Conservation (phyloP, 495 filamentous ascomycete species). For the Penicillium arizonense region DNA sequence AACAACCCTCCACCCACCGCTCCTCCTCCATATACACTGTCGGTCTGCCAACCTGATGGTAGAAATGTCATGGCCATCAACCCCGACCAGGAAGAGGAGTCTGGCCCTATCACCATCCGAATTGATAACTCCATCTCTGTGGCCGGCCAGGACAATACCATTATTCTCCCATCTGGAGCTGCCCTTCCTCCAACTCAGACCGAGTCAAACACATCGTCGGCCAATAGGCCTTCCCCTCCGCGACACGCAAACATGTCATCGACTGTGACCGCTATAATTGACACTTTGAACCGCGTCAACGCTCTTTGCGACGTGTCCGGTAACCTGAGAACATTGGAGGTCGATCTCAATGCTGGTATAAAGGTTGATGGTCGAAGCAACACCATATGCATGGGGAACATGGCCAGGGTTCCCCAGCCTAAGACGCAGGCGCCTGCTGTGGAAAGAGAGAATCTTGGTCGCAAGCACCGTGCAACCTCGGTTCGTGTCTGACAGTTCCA, state of each 20-base stretch:
- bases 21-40: slow-evolving; percentile 1
- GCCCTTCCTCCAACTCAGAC: not conserved
- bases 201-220: not conserved
- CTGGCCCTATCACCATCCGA: slow-evolving; percentile 24
- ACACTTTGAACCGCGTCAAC: slow-evolving; percentile 6
- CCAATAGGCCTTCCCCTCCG: not conserved
- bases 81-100: slow-evolving; percentile 9
- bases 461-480: slow-evolving; percentile 5
- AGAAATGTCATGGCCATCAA: slow-evolving; percentile 4
- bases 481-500: not conserved
- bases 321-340: not conserved
- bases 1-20: slow-evolving; percentile 16
- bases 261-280: slow-evolving; percentile 6
- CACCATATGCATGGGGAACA: not conserved
- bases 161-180: slow-evolving; percentile 25
- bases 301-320: slow-evolving; percentile 8
- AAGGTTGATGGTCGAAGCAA: not conserved
- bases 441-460: not conserved
- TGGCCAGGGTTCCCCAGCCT: not conserved
- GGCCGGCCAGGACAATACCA: slow-evolving; percentile 30
- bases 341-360: not conserved
- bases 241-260: not conserved
- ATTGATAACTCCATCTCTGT: slow-evolving; percentile 39
- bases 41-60: slow-evolving; percentile 5
- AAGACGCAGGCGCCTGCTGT: not conserved